Percentiles rank a stretch among this genome's conserved stretches.
Conservation (phyloP, 164 flowering plant species). For the Chimonanthus praecox region DNA sequence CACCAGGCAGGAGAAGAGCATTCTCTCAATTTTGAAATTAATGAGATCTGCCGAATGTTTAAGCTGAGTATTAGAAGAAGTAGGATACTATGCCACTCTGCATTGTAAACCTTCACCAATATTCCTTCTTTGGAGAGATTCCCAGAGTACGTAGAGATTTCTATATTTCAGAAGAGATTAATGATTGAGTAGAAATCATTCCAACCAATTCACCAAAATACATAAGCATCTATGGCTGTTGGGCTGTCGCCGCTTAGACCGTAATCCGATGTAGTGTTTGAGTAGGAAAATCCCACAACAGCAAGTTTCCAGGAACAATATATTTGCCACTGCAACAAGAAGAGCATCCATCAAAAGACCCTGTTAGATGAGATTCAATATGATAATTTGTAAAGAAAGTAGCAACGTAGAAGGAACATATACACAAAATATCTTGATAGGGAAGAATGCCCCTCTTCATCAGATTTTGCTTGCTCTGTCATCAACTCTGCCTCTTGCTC, state of each 20-base stretch:
- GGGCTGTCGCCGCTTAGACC: constrained; percentile 33
- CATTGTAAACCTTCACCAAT: constrained; percentile 7
- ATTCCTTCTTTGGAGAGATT: constrained; percentile 39
- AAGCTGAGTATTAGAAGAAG: too few species aligned
- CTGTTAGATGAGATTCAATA: too few species aligned
- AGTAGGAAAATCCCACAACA: constrained; percentile 72
- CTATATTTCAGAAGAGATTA: constrained; percentile 56
- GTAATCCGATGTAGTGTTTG: constrained; percentile 48
- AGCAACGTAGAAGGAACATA: too few species aligned
- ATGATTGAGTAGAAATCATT: constrained; percentile 4
- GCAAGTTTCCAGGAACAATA: constrained; percentile 66
- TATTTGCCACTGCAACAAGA: constrained; percentile 51
- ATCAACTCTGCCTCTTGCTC: too few species aligned
- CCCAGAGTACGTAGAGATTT: constrained; percentile 63
- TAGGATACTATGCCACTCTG: constrained; percentile 21
- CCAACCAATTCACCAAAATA: constrained; percentile 66
- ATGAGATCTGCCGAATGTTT: too few species aligned
- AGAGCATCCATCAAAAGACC: neutral
- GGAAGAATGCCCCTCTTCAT: too few species aligned
- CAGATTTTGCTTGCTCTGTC: too few species aligned
- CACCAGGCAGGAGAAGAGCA: too few species aligned
- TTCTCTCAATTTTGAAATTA: too few species aligned
- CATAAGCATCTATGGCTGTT: constrained; percentile 48
- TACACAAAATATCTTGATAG: too few species aligned
- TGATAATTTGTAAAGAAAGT: too few species aligned